Conservation (phyloP, 139 green algal species). For the Tetradesmus obliquus region DNA sequence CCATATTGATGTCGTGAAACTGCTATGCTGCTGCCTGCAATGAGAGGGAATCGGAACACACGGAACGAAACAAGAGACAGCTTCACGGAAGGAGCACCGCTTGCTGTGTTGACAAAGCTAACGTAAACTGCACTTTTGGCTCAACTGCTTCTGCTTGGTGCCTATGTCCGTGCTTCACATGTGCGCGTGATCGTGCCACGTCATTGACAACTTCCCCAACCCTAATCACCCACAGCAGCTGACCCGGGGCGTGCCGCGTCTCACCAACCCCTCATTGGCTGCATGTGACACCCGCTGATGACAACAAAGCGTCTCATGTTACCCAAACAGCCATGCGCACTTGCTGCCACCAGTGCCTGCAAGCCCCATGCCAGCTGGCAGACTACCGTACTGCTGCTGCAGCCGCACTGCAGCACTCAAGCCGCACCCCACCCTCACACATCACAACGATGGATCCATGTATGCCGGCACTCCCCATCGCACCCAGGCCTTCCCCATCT, state of each 20-base stretch:
- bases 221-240: neutral
- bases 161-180: neutral
- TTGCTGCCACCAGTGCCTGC: neutral
- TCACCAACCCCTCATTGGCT: neutral
- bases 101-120: too few species aligned
- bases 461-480: conserved; percentile 51
- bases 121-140: too few species aligned
- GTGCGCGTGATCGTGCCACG: neutral
- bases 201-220: neutral
- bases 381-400: neutral
- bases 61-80: neutral
- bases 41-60: neutral
- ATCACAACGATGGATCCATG: neutral
- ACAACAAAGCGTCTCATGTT: neutral
- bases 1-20: neutral
- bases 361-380: neutral
- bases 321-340: neutral
- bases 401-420: too few species aligned
- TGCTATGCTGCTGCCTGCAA: neutral
- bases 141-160: neutral
- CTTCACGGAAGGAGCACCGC: neutral
- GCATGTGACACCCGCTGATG: neutral
- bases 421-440: neutral
- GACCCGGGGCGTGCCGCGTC: neutral
- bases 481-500: conserved; percentile 53